Conservation (phyloP, 2,329 filamentous ascomycete genomes). For the Aureobasidium sp. region DNA sequence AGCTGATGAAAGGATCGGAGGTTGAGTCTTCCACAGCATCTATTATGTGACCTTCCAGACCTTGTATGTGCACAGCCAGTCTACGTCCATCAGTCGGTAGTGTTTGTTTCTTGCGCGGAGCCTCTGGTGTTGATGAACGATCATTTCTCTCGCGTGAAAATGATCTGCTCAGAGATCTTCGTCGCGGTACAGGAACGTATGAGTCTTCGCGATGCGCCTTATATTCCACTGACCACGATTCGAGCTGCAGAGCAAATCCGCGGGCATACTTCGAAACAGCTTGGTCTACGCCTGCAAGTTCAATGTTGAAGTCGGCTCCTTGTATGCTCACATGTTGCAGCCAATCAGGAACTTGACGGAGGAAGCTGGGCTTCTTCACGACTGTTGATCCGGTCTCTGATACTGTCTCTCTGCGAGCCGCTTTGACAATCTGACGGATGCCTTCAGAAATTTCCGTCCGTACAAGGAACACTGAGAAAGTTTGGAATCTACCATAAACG, state of each 20-base stretch:
- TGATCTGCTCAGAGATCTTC: slow-evolving; percentile 57
- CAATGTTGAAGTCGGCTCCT: slow-evolving; percentile 79
- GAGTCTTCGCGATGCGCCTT: slow-evolving; percentile 62
- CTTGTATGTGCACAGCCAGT: slow-evolving; percentile 69
- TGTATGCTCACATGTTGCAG: slow-evolving; percentile 75
- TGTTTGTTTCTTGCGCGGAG: slow-evolving; percentile 26
- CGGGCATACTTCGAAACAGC: slow-evolving; percentile 73
- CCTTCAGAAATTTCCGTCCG: slow-evolving; percentile 89
- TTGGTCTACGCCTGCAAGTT: slow-evolving; percentile 81
- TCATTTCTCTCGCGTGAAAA: slow-evolving; percentile 7
- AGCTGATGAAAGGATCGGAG: slow-evolving; percentile 71
- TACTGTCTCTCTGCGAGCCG: slow-evolving; percentile 64
- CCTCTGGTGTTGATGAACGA: slow-evolving; percentile 45
- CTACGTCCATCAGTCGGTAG: slow-evolving; percentile 62
- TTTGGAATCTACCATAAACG: slow-evolving; percentile 70
- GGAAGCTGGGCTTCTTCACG: slow-evolving; percentile 52
- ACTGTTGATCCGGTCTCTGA: slow-evolving; percentile 27
- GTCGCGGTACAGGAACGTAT: slow-evolving; percentile 46
- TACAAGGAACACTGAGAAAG: slow-evolving; percentile 81
- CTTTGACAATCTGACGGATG: slow-evolving; percentile 79
- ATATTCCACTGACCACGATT: slow-evolving; percentile 84
- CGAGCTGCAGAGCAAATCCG: slow-evolving; percentile 77
- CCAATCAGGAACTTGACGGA: slow-evolving; percentile 77
- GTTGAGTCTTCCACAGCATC: slow-evolving; percentile 81
- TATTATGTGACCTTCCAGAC: slow-evolving; percentile 82